Conservation (phyloP, 331 rosid genomes). For the Quercus tomentella region DNA sequence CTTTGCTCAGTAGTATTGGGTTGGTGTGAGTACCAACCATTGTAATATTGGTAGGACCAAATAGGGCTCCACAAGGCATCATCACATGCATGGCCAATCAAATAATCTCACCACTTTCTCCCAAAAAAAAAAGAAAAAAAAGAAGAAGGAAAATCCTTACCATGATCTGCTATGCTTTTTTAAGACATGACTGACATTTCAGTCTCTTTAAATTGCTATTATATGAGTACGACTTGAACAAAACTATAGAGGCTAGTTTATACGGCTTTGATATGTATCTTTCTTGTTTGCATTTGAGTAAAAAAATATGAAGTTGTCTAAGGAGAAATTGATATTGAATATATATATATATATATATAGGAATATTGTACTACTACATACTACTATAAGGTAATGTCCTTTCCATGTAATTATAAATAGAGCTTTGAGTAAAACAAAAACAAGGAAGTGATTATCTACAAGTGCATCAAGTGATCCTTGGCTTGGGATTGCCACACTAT, state of each 20-base stretch:
- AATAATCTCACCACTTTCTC: background rate
- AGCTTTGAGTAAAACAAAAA: background rate
- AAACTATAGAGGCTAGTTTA: background rate
- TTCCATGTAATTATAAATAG: background rate
- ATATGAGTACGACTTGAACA: background rate
- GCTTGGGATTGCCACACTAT: too few relatives aligned
- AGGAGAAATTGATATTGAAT: background rate
- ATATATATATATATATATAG: too few relatives aligned
- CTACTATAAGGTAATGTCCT: background rate
- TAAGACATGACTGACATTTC: background rate
- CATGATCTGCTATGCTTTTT: background rate
- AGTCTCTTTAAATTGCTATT: background rate
- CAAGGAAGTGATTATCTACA: background rate
- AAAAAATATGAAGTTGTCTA: background rate
- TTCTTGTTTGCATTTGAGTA: background rate
- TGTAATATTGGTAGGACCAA: background rate
- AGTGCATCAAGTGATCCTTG: too few relatives aligned
- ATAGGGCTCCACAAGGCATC: conserved; percentile 11
- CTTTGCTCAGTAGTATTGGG: background rate
- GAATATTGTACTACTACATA: background rate
- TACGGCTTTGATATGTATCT: background rate
- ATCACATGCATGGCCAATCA: conserved; percentile 22
- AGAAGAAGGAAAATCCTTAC: too few relatives aligned
- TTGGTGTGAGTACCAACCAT: background rate
- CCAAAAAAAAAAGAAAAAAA: too few relatives aligned